Base-by-base conservation (phyloP, 306 rosid genomes). In the Casuarina cunninghamiana region DNA sequence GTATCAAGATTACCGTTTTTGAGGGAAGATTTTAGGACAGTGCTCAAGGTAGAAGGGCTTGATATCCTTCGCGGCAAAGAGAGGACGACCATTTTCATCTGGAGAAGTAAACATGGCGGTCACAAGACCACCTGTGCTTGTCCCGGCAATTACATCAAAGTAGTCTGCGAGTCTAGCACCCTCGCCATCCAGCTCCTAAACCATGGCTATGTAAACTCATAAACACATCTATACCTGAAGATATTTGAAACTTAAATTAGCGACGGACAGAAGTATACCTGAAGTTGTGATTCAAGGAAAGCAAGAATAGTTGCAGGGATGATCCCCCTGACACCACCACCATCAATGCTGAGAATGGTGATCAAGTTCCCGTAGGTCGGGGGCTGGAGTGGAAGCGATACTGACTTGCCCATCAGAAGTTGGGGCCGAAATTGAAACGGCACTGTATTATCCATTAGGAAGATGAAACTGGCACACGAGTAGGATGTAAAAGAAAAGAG, bases 251-350 rank as follows among this genome's bases (percentile, higher is more conserved):
- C 32, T 26, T 26, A 26, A 26, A 26, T 26, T 26, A 26, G 32
- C 32, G 32, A 26, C 32, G 32, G 32, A 26, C 32, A 26, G 32
- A 26, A 26, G 7, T 44, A 44, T 6, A 57, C 63, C 96, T 90
- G 98, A 66, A 93, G 95, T 73, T 93, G 84, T 0, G 78, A 76
- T 82, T 92, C 93, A 10, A 92, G 82, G 65, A 83, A 93, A 53
- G 53, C 73, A 51, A 93, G 87, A 67, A 91, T 83, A 19, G 87
- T 83, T 41, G 90, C 97, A 0, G 98, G 94, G 60, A 93, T 93
- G 57, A 91, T 74, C 11, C 96, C 97, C 72, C 96, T 87, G 17
- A 91, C 86, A 3, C 97, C 97, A 44, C 97, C 98, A 2, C 98
- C 98, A 70, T 94, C 98, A 5, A 91, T 94, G 86, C 97, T 94